These are phyloP conservation scores for Tetrahymena thermophila DNA, from an alignment of 73 alveolate genomes.

Conservation along the genomic window DNA sequence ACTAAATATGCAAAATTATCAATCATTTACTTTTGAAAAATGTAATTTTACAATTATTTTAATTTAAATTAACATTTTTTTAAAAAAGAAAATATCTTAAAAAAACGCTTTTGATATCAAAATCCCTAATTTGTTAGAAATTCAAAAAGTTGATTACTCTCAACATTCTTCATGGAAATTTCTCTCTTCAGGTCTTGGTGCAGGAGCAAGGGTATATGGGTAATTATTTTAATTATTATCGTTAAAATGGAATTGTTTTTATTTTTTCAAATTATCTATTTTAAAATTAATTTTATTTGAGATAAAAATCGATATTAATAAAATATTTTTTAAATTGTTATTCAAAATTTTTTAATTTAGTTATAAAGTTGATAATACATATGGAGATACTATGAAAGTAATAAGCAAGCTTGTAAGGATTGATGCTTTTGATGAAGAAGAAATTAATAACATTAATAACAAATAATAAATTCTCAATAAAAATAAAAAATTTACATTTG, in stretches of 20 bases:
- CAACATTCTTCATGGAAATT: neutral
- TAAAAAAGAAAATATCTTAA: neutral
- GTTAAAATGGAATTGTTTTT: no score
- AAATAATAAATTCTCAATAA: neutral
- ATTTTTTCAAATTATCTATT: no score
- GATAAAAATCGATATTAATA: no score
- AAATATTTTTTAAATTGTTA: no score
- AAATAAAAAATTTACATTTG: neutral
- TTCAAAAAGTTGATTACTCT: neutral
- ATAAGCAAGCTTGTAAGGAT: neutral
- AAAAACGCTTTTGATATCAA: neutral
- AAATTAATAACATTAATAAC: neutral
- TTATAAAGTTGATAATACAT: neutral
- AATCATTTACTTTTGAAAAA: neutral
- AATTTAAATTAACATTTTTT: neutral
- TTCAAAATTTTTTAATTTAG: neutral
- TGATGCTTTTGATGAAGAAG: neutral
- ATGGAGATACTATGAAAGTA: neutral
- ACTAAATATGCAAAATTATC: neutral
- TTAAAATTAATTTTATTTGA: no score
- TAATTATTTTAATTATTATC: neutral
- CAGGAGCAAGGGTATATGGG: slow-evolving; percentile 2
- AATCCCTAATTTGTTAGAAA: neutral
- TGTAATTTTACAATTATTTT: neutral
- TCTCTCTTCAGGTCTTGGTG: neutral